These are phyloP conservation scores for Candida ficus DNA, from an alignment of 805 yeast genomes.

Conservation along the genomic window DNA sequence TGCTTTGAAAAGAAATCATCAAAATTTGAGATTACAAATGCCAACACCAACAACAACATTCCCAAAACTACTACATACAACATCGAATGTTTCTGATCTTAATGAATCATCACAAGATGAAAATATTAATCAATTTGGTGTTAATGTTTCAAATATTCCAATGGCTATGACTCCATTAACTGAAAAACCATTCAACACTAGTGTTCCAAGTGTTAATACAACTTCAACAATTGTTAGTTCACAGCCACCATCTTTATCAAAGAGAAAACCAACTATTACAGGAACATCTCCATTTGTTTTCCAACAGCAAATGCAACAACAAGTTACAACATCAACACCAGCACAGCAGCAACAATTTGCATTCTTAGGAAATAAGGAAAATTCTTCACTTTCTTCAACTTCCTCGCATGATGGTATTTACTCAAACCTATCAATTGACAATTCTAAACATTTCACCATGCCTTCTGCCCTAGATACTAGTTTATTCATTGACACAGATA, in stretches of 20 bases:
- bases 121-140: conserved; percentile 64
- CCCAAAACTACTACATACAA: conserved; percentile 28
- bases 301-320: conserved; percentile 7
- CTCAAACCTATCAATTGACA: not conserved
- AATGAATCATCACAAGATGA: conserved; percentile 25
- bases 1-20: conserved; percentile 36
- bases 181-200: conserved; percentile 37
- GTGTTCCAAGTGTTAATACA: not conserved
- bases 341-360: conserved; percentile 5
- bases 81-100: conserved; percentile 26
- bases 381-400: conserved; percentile 9
- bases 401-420: conserved; percentile 11
- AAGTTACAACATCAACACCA: conserved; percentile 2
- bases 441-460: not conserved
- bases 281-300: conserved; percentile 4
- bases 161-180: conserved; percentile 79
- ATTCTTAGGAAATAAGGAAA: conserved; percentile 3
- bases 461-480: conserved; percentile 16
- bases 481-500: conserved; percentile 21
- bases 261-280: conserved; percentile 10
- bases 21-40: conserved; percentile 65
- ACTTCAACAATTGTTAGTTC: not conserved
- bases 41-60: conserved; percentile 55
- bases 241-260: conserved; percentile 3
- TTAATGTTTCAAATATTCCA: conserved; percentile 47